Conservation (phyloP, 345 rosid species). For the Lepidium africanum region DNA sequence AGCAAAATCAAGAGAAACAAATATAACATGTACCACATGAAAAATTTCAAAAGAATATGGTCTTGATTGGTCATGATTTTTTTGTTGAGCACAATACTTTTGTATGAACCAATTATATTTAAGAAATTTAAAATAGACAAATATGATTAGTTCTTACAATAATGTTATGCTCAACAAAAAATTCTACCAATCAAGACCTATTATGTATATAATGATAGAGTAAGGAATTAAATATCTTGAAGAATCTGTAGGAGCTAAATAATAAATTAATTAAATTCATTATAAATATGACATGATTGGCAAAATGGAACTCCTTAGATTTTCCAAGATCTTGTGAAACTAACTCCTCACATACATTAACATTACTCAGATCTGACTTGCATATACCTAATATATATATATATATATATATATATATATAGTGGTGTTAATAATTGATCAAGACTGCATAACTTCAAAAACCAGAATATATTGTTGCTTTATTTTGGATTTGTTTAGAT, state of each 20-base stretch:
- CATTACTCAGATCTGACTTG: conserved; percentile 22
- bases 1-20: background rate
- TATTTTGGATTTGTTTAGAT: conserved; percentile 6
- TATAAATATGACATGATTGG: conserved; percentile 9
- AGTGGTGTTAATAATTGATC: conserved; percentile 16
- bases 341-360: conserved; percentile 14
- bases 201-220: background rate
- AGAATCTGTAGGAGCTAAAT: conserved; percentile 28
- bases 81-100: too few relatives aligned
- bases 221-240: conserved; percentile 24
- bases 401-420: background rate
- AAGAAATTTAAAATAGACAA: too few relatives aligned
- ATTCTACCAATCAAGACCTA: too few relatives aligned
- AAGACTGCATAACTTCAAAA: background rate
- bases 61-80: too few relatives aligned
- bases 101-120: too few relatives aligned
- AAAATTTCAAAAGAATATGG: conserved; percentile 20
- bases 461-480: conserved; percentile 22
- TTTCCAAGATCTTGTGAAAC: conserved; percentile 25
- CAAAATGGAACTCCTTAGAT: conserved; percentile 15
- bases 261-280: background rate
- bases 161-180: too few relatives aligned
- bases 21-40: conserved; percentile 26
- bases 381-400: conserved; percentile 6
- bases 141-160: too few relatives aligned